Conservation (phyloP, 148 eudicot species). For the Rhododendron molle region DNA sequence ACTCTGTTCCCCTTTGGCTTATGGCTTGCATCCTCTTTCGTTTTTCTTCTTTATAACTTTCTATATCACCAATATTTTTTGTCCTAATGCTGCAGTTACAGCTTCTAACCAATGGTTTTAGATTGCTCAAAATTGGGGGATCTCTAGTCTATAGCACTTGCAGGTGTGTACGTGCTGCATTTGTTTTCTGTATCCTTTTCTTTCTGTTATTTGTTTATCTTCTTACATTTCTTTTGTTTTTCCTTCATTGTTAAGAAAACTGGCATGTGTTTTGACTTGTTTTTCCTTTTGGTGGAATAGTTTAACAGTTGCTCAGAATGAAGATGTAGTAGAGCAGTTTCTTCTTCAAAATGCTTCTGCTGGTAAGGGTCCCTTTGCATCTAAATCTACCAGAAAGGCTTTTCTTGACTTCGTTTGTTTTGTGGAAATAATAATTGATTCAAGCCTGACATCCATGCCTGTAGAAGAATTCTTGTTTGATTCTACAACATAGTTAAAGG, state of each 20-base stretch:
- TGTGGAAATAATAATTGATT: neutral
- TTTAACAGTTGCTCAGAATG: slow-evolving; percentile 92
- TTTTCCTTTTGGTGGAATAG: slow-evolving; percentile 33
- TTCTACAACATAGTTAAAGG: neutral
- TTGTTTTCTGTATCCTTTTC: neutral
- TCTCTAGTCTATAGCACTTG: slow-evolving; percentile 93
- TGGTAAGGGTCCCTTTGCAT: slow-evolving; percentile 38
- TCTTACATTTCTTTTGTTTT: no score
- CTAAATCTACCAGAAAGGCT: neutral
- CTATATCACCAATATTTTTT: neutral
- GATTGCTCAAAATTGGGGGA: slow-evolving; percentile 84
- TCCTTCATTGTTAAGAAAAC: neutral
- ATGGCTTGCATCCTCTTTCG: neutral
- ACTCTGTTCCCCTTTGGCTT: neutral
- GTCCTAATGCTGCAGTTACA: slow-evolving; percentile 52
- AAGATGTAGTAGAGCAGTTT: slow-evolving; percentile 82
- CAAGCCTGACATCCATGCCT: neutral
- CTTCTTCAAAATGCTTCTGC: slow-evolving; percentile 64
- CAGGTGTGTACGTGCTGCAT: slow-evolving; percentile 43
- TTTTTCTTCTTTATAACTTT: neutral
- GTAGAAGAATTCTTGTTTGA: neutral
- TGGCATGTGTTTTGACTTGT: neutral
- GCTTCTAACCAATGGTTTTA: slow-evolving; percentile 84
- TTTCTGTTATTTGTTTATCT: neutral
- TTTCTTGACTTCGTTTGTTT: neutral